A percentile compares a stretch with the other conserved stretches of the same genome.
Conservation (phyloP, 257 asterid genomes). For the Lantana camara region DNA sequence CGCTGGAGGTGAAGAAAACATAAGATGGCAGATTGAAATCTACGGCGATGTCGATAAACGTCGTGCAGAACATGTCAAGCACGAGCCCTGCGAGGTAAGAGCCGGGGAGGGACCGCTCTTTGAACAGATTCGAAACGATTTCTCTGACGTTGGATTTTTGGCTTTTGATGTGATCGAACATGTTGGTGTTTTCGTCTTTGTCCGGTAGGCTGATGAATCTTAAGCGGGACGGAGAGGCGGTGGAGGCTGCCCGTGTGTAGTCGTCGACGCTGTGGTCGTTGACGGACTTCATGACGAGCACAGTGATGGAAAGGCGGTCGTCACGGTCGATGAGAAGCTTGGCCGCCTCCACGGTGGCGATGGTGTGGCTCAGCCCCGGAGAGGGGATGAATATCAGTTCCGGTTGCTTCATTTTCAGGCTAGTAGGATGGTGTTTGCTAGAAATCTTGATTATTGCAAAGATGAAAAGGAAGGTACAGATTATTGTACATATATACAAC, state of each 20-base stretch:
- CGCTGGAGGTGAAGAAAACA: constrained; percentile 54
- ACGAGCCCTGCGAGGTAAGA: constrained; percentile 37
- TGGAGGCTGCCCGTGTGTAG: constrained; percentile 21
- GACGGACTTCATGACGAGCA: constrained; percentile 42
- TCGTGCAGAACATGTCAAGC: constrained; percentile 60
- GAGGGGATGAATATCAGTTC: constrained; percentile 63
- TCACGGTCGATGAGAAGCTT: constrained; percentile 52
- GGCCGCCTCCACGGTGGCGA: constrained; percentile 53
- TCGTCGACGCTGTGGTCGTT: constrained; percentile 24
- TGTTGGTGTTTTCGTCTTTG: neutral
- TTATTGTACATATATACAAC: too few relatives aligned
- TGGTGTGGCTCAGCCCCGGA: constrained; percentile 61
- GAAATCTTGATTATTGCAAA: too few relatives aligned
- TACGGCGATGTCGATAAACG: constrained; percentile 48
- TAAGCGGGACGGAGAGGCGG: constrained; percentile 25
- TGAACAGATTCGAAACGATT: constrained; percentile 18
- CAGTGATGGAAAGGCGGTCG: constrained; percentile 41
- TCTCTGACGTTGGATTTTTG: constrained; percentile 33
- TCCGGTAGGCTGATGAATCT: constrained; percentile 30
- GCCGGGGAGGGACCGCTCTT: neutral
- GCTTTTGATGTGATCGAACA: constrained; percentile 28
- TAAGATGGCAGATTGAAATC: constrained; percentile 51
- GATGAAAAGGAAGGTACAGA: too few relatives aligned
- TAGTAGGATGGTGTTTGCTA: too few relatives aligned
- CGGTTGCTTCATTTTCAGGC: constrained; percentile 18